Evolutionary conservation across 768 basidiomycete species (phyloP).

Genomic region (Lactarius trivialis): DNA sequence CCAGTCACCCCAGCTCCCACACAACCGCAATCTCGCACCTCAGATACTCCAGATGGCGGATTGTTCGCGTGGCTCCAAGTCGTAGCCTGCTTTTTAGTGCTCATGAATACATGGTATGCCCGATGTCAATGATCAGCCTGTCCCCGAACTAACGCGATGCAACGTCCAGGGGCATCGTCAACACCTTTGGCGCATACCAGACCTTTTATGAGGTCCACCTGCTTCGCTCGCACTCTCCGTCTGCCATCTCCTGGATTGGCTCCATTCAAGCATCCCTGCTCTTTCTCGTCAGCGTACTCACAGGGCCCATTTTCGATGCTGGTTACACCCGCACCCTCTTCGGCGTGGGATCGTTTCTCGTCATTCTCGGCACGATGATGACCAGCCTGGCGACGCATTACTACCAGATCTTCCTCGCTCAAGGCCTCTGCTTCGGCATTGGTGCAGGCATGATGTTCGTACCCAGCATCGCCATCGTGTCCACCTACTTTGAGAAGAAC

Average conservation of each 20-base stretch:
- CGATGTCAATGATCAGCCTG: too few relatives aligned
- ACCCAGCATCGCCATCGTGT: slow-evolving; percentile 37
- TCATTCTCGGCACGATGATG: slow-evolving; percentile 21
- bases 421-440: slow-evolving; percentile 39
- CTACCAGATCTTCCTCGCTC: slow-evolving; percentile 38
- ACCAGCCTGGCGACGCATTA: slow-evolving; percentile 21
- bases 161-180: slow-evolving; percentile 23
- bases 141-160: not conserved
- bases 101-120: slow-evolving; percentile 23
- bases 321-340: slow-evolving; percentile 23
- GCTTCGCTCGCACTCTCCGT: slow-evolving; percentile 15
- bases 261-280: slow-evolving; percentile 22
- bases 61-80: slow-evolving; percentile 22
- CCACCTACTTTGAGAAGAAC: slow-evolving; percentile 40
- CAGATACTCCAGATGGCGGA: slow-evolving; percentile 13
- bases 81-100: slow-evolving; percentile 18
- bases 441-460: slow-evolving; percentile 41
- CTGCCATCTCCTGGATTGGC: slow-evolving; percentile 25
- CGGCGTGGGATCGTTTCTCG: slow-evolving; percentile 21
- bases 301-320: slow-evolving; percentile 23
- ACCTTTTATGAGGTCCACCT: slow-evolving; percentile 17
- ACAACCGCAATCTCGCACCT: not conserved
- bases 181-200: slow-evolving; percentile 23
- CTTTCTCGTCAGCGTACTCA: slow-evolving; percentile 14
- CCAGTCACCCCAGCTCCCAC: not conserved